A percentile compares a stretch with the other conserved stretches of the same genome.
These are phyloP conservation scores for Phaffia tasmanica DNA, from an alignment of 768 basidiomycete genomes.

Conservation along the genomic window DNA sequence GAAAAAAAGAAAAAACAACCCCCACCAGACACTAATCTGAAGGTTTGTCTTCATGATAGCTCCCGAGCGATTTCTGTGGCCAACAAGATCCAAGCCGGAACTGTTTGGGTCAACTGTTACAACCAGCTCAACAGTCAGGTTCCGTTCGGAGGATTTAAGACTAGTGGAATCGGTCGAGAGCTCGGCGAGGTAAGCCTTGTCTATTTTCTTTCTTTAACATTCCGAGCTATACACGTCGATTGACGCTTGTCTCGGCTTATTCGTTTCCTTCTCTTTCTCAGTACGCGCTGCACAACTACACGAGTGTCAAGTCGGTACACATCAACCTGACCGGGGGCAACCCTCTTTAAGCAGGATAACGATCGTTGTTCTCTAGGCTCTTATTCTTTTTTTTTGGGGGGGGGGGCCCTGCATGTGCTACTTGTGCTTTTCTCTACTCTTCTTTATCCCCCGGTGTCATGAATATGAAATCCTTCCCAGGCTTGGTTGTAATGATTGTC, in stretches of 20 bases:
- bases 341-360: slow-evolving; percentile 3
- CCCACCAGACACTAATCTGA: not conserved
- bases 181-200: slow-evolving; percentile 29
- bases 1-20: no score
- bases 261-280: slow-evolving; percentile 5
- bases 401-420: no score
- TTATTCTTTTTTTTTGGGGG: no score
- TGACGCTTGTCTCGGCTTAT: no score
- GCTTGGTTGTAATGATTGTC: no score
- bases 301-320: slow-evolving; percentile 26
- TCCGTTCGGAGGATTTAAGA: slow-evolving; percentile 80
- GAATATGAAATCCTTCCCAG: no score
- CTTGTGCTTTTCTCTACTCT: no score
- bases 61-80: slow-evolving; percentile 61
- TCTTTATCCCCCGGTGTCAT: no score
- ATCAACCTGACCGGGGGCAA: slow-evolving; percentile 22
- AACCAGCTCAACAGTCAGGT: slow-evolving; percentile 60
- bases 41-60: slow-evolving; percentile 37
- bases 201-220: no score
- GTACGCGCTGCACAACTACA: slow-evolving; percentile 29
- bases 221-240: no score
- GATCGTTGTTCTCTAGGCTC: no score
- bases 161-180: slow-evolving; percentile 52
- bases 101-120: slow-evolving; percentile 51
- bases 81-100: slow-evolving; percentile 67